A percentile compares a stretch with the other conserved stretches of the same genome.
These are phyloP conservation scores for Ustilago shanxiensis DNA, from an alignment of 1,284 basidiomycete genomes.

Conservation along the genomic window DNA sequence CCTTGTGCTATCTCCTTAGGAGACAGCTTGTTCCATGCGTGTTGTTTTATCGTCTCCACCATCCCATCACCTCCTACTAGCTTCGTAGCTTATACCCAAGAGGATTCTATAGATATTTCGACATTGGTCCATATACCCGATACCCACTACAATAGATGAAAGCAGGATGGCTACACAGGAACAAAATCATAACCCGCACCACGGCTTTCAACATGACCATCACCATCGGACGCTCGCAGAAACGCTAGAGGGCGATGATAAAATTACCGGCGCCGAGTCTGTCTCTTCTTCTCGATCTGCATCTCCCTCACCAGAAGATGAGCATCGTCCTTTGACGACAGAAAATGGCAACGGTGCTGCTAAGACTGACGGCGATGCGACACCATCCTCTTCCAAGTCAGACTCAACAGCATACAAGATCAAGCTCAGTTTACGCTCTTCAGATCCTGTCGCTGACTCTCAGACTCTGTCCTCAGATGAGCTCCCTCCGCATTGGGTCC, in stretches of 20 bases:
- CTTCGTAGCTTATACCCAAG: not conserved
- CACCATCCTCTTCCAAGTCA: not conserved
- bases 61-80: not conserved
- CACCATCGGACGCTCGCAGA: constrained; percentile 25
- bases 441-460: constrained; percentile 35
- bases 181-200: not conserved
- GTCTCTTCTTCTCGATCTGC: constrained; percentile 25
- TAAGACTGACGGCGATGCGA: constrained; percentile 5
- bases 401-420: constrained; percentile 23
- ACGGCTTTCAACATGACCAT: constrained; percentile 2
- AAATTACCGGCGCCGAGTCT: constrained; percentile 15
- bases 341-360: not conserved
- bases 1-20: no score
- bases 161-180: constrained; percentile 9
- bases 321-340: not conserved
- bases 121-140: not conserved
- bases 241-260: constrained; percentile 10
- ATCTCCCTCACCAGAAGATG: constrained; percentile 8
- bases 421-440: constrained; percentile 19
- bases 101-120: not conserved
- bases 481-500: constrained; percentile 45
- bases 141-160: not conserved
- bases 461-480: constrained; percentile 18
- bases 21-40: not conserved
- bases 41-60: not conserved